phyloP scores from a whole-genome alignment of 2,329 filamentous ascomycete species.

The Paraphaeosphaeria sporulosa region DNA sequence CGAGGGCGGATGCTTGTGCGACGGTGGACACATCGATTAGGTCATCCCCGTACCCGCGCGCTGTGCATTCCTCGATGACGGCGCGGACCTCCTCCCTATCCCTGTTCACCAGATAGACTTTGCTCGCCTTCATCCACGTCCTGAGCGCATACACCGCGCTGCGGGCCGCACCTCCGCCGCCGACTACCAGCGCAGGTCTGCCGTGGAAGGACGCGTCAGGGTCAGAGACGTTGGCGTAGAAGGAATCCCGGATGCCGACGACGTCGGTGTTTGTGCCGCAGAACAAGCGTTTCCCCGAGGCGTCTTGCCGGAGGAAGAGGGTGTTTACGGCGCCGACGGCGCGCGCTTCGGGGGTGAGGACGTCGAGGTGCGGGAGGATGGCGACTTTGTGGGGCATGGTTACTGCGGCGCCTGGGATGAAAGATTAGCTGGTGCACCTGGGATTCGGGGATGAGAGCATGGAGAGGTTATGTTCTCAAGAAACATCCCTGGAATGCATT shows the following conservation, averaged over 20 bases:
- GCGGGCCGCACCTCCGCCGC: conserved; percentile 80
- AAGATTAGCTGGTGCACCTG: background rate
- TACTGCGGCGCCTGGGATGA: conserved; percentile 67
- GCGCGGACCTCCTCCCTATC: conserved; percentile 71
- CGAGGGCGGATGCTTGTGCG: conserved; percentile 65
- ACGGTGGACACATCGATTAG: conserved; percentile 69
- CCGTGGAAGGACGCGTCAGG: conserved; percentile 60
- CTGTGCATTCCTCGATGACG: conserved; percentile 69
- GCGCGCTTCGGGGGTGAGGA: conserved; percentile 74
- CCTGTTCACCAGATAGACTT: conserved; percentile 80
- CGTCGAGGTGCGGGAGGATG: conserved; percentile 76
- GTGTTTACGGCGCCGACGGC: conserved; percentile 84
- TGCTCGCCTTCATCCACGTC: conserved; percentile 71
- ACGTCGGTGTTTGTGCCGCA: conserved; percentile 85
- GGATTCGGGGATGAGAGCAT: too few species aligned
- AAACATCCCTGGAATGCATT: too few species aligned
- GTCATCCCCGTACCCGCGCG: conserved; percentile 65
- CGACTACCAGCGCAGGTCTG: conserved; percentile 75
- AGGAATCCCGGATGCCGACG: conserved; percentile 77
- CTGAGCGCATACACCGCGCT: conserved; percentile 78
- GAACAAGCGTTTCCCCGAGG: conserved; percentile 60
- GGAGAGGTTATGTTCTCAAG: too few species aligned
- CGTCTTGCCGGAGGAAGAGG: conserved; percentile 65
- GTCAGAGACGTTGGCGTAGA: conserved; percentile 57
- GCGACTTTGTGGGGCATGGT: conserved; percentile 87